These are phyloP conservation scores for Colletotrichum brevisporum DNA, from an alignment of 2,329 filamentous ascomycete species.

Conservation along the genomic window DNA sequence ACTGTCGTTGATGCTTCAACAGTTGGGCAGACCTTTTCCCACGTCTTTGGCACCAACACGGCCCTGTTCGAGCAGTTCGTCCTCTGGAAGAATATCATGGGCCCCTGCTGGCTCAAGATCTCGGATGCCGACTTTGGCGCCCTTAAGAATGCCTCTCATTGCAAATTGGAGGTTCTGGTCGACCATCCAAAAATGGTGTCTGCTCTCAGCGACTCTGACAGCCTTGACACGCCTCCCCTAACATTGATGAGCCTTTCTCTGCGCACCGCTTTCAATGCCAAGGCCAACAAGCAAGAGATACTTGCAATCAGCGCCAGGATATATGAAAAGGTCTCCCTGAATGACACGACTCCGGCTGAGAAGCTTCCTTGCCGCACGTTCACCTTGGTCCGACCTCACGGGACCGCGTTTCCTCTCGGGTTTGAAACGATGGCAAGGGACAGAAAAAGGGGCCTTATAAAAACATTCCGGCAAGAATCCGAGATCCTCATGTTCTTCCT, in stretches of 20 bases:
- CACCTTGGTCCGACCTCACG: constrained; percentile 86
- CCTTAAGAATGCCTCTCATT: constrained; percentile 94
- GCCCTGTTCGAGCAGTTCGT: constrained; percentile 98
- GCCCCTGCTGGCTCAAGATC: constrained; percentile 96
- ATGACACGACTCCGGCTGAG: constrained; percentile 89
- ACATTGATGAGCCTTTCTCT: constrained; percentile 97
- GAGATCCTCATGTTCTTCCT: constrained; percentile 91
- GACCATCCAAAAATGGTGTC: constrained; percentile 83
- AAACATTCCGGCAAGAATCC: constrained; percentile 85
- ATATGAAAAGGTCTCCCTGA: constrained; percentile 90
- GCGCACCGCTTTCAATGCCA: constrained; percentile 88
- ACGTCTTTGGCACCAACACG: constrained; percentile 94
- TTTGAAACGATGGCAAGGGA: constrained; percentile 84
- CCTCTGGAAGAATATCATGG: constrained; percentile 99
- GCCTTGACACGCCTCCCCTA: constrained; percentile 85
- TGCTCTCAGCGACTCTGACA: constrained; percentile 82
- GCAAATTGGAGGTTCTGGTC: constrained; percentile 92
- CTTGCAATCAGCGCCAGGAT: constrained; percentile 91
- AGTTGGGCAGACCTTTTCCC: constrained; percentile 90
- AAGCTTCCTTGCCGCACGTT: constrained; percentile 92
- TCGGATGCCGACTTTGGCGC: constrained; percentile 85
- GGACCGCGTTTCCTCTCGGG: constrained; percentile 81
- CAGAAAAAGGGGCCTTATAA: constrained; percentile 82
- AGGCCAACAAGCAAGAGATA: constrained; percentile 97
- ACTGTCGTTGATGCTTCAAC: constrained; percentile 78